Percentiles rank a stretch among this genome's conserved stretches.
These are phyloP conservation scores for Lycium ferocissimum DNA, from an alignment of 257 asterid species.

Conservation along the genomic window DNA sequence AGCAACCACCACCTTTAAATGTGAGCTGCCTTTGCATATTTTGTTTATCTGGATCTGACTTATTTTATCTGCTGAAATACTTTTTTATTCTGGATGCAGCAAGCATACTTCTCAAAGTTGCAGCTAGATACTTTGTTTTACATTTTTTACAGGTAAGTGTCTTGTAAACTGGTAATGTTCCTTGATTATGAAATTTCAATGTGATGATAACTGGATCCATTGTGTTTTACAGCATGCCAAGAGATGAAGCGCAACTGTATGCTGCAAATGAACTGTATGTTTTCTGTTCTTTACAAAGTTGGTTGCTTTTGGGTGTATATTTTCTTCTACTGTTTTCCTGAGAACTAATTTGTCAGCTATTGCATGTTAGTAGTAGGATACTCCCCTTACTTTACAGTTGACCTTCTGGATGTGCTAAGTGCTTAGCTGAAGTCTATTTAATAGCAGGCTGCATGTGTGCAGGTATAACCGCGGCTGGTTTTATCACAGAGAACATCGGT, in stretches of 20 bases:
- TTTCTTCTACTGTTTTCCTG: constrained; percentile 18
- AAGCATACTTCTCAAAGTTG: constrained; percentile 63
- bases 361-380: constrained; percentile 16
- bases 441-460: constrained; percentile 24
- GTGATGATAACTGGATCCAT: constrained; percentile 23
- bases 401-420: constrained; percentile 4
- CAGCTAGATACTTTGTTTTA: constrained; percentile 71
- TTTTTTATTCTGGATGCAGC: constrained; percentile 54
- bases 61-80: not conserved
- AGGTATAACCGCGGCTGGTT: constrained; percentile 87
- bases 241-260: constrained; percentile 83
- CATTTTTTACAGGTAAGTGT: constrained; percentile 74
- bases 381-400: not conserved
- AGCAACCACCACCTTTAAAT: constrained; percentile 64
- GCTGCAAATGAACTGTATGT: constrained; percentile 91
- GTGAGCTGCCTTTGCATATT: constrained; percentile 47
- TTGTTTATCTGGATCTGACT: not conserved
- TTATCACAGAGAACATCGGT: constrained; percentile 71
- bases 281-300: constrained; percentile 24
- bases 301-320: constrained; percentile 6
- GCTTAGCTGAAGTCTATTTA: not conserved
- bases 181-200: constrained; percentile 5
- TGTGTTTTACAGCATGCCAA: constrained; percentile 80
- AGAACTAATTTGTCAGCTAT: constrained; percentile 19
- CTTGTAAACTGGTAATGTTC: constrained; percentile 11